Evolutionary conservation across 2,329 filamentous ascomycete species (phyloP).

Genomic region (Monilinia aucupariae): DNA sequence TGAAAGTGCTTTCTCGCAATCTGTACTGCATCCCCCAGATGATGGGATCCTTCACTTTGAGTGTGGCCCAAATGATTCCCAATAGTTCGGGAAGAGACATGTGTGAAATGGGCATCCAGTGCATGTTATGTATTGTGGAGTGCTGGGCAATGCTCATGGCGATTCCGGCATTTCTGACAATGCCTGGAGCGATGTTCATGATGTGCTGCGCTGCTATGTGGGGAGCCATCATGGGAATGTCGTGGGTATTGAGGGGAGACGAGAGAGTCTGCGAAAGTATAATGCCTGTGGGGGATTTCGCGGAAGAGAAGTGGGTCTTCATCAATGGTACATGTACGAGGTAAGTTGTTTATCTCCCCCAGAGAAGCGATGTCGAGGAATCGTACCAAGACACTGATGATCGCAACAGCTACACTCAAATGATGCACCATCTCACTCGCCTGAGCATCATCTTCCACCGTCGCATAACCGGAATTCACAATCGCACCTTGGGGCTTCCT

Average conservation of each 20-base stretch:
- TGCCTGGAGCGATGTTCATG: conserved; percentile 19
- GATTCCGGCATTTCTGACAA: conserved; percentile 18
- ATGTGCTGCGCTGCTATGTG: conserved; percentile 3
- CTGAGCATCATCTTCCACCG: conserved; percentile 65
- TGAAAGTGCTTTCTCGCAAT: conserved; percentile 19
- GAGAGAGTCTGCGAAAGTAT: conserved; percentile 6
- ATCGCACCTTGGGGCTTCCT: conserved; percentile 62
- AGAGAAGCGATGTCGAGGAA: neutral
- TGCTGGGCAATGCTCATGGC: conserved; percentile 12
- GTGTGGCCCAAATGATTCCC: neutral
- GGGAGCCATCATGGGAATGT: conserved; percentile 11
- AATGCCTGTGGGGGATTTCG: conserved; percentile 12
- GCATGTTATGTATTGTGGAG: conserved; percentile 17
- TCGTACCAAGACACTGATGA: neutral
- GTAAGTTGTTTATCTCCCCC: conserved; percentile 3
- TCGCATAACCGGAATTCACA: conserved; percentile 67
- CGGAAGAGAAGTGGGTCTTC: conserved; percentile 21
- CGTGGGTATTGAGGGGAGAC: conserved; percentile 17
- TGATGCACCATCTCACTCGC: conserved; percentile 63
- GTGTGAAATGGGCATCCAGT: conserved; percentile 19
- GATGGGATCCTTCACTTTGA: conserved; percentile 9
- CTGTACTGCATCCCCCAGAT: conserved; percentile 17
- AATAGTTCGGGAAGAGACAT: conserved; percentile 7
- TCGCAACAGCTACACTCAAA: conserved; percentile 49
- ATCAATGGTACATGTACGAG: conserved; percentile 23